phyloP scores from a whole-genome alignment of 176 grass and related monocot species.

The Secale cereale region DNA sequence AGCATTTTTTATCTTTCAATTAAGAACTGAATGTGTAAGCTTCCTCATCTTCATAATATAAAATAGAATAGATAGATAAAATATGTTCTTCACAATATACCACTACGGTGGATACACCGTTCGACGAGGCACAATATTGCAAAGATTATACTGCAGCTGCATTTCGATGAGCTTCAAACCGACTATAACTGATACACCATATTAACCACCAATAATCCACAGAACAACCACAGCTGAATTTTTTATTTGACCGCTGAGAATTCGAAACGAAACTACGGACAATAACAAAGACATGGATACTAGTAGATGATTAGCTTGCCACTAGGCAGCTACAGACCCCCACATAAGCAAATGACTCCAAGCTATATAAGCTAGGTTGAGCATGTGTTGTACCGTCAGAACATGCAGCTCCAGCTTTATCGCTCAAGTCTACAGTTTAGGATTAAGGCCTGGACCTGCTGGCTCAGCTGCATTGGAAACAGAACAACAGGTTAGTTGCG shows the following conservation, averaged over 20 bases:
- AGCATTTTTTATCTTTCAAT: too few species aligned
- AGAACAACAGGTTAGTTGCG: background rate
- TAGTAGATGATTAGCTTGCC: background rate
- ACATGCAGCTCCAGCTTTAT: background rate
- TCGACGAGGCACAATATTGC: background rate
- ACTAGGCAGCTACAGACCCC: constrained; percentile 29
- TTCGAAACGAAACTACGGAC: too few species aligned
- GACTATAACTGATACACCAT: background rate
- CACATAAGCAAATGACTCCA: constrained; percentile 13
- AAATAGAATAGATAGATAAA: too few species aligned
- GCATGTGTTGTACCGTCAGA: constrained; percentile 10
- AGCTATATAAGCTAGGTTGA: background rate
- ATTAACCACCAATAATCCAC: background rate
- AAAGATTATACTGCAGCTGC: background rate
- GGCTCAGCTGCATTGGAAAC: constrained; percentile 51
- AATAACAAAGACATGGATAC: too few species aligned
- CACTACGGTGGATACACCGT: background rate
- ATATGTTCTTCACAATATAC: background rate
- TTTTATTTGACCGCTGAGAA: too few species aligned
- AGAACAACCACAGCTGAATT: background rate
- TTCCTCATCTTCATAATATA: too few species aligned
- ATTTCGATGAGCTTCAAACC: background rate
- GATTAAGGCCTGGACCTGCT: constrained; percentile 12
- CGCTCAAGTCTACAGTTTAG: constrained; percentile 24
- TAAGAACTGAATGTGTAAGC: too few species aligned